Evolutionary conservation across 1,284 basidiomycete genomes (phyloP).

Genomic region (Farysia itapuensis): DNA sequence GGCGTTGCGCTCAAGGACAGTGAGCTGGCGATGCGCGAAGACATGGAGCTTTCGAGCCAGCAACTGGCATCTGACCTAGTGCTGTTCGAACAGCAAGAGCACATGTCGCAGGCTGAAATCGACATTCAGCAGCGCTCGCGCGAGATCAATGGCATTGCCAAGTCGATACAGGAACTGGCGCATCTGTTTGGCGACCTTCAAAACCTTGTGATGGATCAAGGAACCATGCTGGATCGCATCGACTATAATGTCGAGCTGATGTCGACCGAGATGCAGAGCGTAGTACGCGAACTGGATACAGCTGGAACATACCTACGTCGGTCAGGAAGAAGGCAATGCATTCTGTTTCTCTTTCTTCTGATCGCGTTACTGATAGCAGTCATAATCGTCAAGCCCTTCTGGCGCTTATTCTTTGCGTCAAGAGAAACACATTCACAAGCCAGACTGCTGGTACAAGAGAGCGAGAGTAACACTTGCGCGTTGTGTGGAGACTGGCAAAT

Average conservation of each 20-base stretch:
- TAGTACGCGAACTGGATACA: slow-evolving; percentile 78
- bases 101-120: slow-evolving; percentile 3
- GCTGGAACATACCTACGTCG: slow-evolving; percentile 92
- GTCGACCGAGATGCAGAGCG: slow-evolving; percentile 75
- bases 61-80: slow-evolving; percentile 9
- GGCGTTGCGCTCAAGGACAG: too few relatives aligned
- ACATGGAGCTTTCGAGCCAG: slow-evolving; percentile 43
- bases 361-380: slow-evolving; percentile 81
- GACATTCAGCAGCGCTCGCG: slow-evolving; percentile 62
- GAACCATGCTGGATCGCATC: slow-evolving; percentile 90
- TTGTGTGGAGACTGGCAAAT: too few relatives aligned
- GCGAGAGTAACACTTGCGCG: too few relatives aligned
- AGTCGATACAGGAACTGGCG: slow-evolving; percentile 85
- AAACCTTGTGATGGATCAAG: slow-evolving; percentile 93
- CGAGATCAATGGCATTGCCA: slow-evolving; percentile 87
- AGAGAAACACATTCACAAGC: too few relatives aligned
- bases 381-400: slow-evolving; percentile 75
- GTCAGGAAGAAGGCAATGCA: slow-evolving; percentile 86
- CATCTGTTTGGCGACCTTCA: slow-evolving; percentile 95
- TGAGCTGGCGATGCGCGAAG: slow-evolving; percentile 48
- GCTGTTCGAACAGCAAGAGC: slow-evolving; percentile 10
- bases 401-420: slow-evolving; percentile 15
- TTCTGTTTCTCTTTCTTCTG: slow-evolving; percentile 84
- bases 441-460: too few relatives aligned
- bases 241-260: slow-evolving; percentile 98